Conservation (phyloP, 1,284 basidiomycete species). For the Inonotus obliquus region DNA sequence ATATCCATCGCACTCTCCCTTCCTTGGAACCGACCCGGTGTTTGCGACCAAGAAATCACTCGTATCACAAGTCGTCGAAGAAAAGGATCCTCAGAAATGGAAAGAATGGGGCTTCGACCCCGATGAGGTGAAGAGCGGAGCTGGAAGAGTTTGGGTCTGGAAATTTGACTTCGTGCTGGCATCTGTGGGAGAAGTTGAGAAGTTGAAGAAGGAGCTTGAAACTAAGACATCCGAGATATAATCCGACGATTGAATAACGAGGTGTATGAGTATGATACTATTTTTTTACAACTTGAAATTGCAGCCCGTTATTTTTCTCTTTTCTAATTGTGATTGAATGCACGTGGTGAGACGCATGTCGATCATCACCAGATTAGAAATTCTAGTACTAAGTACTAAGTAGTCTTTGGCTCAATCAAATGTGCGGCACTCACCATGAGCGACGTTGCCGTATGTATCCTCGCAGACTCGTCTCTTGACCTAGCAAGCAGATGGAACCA, state of each 20-base stretch:
- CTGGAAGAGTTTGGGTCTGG: constrained; percentile 32
- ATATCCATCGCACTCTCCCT: constrained; percentile 37
- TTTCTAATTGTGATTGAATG: not conserved
- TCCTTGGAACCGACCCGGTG: constrained; percentile 38
- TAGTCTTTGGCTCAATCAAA: not conserved
- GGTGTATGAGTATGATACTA: not conserved
- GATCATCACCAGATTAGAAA: not conserved
- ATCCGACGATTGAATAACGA: not conserved
- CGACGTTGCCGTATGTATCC: constrained; percentile 43
- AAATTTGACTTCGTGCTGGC: constrained; percentile 34
- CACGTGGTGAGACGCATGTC: not conserved
- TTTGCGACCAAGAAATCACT: constrained; percentile 39
- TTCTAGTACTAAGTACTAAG: too few species aligned
- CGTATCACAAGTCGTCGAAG: constrained; percentile 31
- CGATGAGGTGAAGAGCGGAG: constrained; percentile 27
- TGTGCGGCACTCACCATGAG: not conserved
- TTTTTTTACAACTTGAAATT: not conserved
- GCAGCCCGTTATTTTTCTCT: not conserved
- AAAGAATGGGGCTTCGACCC: constrained; percentile 31
- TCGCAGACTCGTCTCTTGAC: constrained; percentile 59
- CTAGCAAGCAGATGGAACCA: constrained; percentile 51
- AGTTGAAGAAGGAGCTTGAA: constrained; percentile 23
- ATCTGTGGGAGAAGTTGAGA: constrained; percentile 30
- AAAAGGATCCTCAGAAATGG: constrained; percentile 30
- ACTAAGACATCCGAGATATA: not conserved